Evolutionary conservation across 306 rosid genomes (phyloP).

Genomic region (Morella rubra): DNA sequence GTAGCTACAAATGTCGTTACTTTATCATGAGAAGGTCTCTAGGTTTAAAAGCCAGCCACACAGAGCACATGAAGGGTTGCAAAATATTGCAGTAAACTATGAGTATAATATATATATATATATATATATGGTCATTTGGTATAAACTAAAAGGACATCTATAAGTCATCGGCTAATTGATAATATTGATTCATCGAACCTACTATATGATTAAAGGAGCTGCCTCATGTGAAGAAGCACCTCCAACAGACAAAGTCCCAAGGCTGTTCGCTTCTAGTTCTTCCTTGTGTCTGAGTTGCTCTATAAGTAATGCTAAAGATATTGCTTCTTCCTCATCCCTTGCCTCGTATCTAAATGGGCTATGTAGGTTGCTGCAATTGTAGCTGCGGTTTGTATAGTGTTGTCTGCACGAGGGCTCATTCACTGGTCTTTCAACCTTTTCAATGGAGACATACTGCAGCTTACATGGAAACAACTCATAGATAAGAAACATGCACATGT

Average conservation of each 20-base stretch:
- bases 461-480: neutral
- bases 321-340: constrained; percentile 20
- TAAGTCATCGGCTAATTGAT: too few species aligned
- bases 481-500: neutral
- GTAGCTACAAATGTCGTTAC: too few species aligned
- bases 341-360: constrained; percentile 9
- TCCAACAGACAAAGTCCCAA: neutral
- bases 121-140: too few species aligned
- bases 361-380: neutral
- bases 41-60: too few species aligned
- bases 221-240: constrained; percentile 13
- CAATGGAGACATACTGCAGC: constrained; percentile 32
- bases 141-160: too few species aligned
- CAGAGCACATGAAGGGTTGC: too few species aligned
- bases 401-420: neutral
- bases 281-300: constrained; percentile 26
- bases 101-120: too few species aligned
- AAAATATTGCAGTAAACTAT: too few species aligned
- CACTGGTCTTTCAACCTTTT: constrained; percentile 3
- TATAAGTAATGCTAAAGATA: constrained; percentile 11
- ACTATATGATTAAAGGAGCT: neutral
- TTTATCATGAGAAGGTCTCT: too few species aligned
- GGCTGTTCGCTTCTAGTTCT: constrained; percentile 21
- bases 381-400: neutral
- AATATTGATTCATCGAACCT: too few species aligned